phyloP scores from a whole-genome alignment of 441 rosid genomes.

The Gossypium davidsonii region DNA sequence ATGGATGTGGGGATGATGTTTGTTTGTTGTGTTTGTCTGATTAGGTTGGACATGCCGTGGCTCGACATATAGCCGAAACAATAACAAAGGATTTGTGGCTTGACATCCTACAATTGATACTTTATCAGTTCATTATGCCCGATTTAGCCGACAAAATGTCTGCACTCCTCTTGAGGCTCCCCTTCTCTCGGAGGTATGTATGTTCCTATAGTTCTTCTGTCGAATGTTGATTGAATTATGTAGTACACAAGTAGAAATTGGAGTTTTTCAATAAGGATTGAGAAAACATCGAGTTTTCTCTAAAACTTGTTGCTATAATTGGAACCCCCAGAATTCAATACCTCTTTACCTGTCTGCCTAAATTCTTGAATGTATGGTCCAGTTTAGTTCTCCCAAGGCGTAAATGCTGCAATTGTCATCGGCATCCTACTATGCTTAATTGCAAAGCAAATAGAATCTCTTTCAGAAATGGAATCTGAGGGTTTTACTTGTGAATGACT shows the following conservation, averaged over 20 bases:
- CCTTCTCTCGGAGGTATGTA: slow-evolving; percentile 78
- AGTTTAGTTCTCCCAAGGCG: not conserved
- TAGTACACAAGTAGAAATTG: not conserved
- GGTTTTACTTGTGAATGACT: not conserved
- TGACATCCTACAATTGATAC: slow-evolving; percentile 55
- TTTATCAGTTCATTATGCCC: slow-evolving; percentile 68
- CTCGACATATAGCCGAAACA: slow-evolving; percentile 70
- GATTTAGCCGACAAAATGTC: slow-evolving; percentile 76
- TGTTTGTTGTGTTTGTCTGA: slow-evolving; percentile 6
- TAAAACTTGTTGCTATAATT: not conserved
- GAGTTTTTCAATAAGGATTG: not conserved
- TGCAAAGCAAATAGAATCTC: not conserved
- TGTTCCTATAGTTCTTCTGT: slow-evolving; percentile 10
- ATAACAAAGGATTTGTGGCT: slow-evolving; percentile 76
- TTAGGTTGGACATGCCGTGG: slow-evolving; percentile 90
- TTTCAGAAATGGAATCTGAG: not conserved
- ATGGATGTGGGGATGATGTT: slow-evolving; percentile 1
- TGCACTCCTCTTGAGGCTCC: slow-evolving; percentile 65
- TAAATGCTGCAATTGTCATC: not conserved
- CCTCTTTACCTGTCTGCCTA: not conserved
- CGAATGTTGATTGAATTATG: not conserved
- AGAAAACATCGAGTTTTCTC: not conserved
- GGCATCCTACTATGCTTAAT: too few species aligned
- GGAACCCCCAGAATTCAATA: not conserved
- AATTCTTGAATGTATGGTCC: not conserved